phyloP scores from a whole-genome alignment of 2,329 filamentous ascomycete genomes.

The Botrytis fabae region DNA sequence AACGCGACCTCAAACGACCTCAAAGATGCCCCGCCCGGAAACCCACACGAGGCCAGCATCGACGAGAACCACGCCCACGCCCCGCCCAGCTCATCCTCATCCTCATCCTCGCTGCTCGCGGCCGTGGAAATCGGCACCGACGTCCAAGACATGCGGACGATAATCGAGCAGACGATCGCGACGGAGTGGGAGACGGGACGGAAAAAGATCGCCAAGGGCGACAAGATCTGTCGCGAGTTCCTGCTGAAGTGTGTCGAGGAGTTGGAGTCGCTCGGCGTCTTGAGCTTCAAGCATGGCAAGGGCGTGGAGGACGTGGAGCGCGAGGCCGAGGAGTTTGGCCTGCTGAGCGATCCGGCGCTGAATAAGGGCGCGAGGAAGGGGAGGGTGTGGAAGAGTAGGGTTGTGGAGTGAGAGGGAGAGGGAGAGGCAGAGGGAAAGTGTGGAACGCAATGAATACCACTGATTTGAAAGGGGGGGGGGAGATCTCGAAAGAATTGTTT shows the following conservation, averaged over 20 bases:
- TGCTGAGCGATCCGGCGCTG: background rate
- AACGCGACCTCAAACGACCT: background rate
- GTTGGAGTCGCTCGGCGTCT: background rate
- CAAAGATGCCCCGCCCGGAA: too few species aligned
- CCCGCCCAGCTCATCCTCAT: too few species aligned
- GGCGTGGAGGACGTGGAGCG: background rate
- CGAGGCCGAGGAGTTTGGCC: background rate
- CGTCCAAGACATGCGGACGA: background rate
- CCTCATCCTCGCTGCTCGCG: background rate
- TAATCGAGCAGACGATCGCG: background rate
- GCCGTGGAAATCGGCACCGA: background rate
- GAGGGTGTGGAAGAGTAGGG: constrained; percentile 9
- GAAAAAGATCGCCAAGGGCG: background rate
- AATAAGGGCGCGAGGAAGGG: background rate
- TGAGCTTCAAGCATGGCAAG: background rate
- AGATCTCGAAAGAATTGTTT: too few species aligned
- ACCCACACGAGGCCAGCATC: too few species aligned
- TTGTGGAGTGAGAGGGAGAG: background rate
- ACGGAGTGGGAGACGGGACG: background rate
- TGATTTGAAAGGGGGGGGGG: too few species aligned
- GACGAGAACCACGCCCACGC: too few species aligned
- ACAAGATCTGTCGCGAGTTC: background rate
- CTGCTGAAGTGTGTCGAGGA: background rate
- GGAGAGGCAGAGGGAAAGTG: too few species aligned
- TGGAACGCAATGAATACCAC: too few species aligned